phyloP scores from a whole-genome alignment of 1,139 yeast species.

The Geotrichum siamense region DNA sequence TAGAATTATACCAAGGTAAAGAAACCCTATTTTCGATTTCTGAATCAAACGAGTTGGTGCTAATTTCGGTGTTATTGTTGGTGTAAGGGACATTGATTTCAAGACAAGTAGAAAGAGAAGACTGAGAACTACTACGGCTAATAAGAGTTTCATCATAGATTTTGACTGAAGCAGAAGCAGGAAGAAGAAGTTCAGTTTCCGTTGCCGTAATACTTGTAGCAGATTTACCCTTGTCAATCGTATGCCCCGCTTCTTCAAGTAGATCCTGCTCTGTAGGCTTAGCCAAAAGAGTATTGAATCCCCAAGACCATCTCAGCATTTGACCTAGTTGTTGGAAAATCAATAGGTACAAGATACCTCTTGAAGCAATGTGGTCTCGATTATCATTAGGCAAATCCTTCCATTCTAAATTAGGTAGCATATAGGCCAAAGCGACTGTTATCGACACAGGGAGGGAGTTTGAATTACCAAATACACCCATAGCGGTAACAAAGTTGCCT shows the following conservation, averaged over 20 bases:
- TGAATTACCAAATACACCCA: slow-evolving; percentile 83
- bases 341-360: slow-evolving; percentile 69
- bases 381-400: slow-evolving; percentile 59
- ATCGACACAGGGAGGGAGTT: slow-evolving; percentile 57
- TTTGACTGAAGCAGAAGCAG: slow-evolving; percentile 1
- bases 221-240: slow-evolving; percentile 6
- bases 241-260: slow-evolving; percentile 15
- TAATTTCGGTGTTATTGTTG: not conserved
- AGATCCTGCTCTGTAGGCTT: slow-evolving; percentile 34
- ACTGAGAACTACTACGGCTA: slow-evolving; percentile 3
- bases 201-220: not conserved
- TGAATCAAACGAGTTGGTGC: too few species aligned
- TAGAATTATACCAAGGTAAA: not conserved
- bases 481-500: slow-evolving; percentile 74
- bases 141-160: slow-evolving; percentile 1
- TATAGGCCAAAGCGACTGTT: slow-evolving; percentile 62
- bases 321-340: slow-evolving; percentile 84
- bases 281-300: slow-evolving; percentile 66
- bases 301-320: slow-evolving; percentile 85
- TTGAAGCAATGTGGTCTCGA: slow-evolving; percentile 64
- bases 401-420: slow-evolving; percentile 70
- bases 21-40: not conserved
- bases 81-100: slow-evolving; percentile 2
- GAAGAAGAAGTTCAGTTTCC: slow-evolving; percentile 9
- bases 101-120: slow-evolving; percentile 11